A percentile compares a stretch with the other conserved stretches of the same genome.
Conservation (phyloP, 768 basidiomycete genomes). For the Lactarius trivialis region DNA sequence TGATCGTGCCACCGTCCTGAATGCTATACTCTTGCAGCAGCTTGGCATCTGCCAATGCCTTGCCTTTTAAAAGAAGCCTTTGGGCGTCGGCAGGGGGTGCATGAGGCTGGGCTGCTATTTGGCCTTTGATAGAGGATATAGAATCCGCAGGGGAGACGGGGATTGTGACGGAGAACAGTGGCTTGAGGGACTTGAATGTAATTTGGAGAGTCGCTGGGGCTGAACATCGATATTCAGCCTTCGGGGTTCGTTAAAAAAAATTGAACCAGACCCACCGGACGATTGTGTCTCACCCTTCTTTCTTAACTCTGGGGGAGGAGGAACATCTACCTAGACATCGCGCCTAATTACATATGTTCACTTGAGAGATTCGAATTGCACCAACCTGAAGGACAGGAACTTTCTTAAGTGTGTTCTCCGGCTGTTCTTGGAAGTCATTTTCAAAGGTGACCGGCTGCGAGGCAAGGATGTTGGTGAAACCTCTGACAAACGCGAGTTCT, state of each 20-base stretch:
- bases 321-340: conserved; percentile 46
- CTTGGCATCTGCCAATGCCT: conserved; percentile 83
- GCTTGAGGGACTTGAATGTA: conserved; percentile 90
- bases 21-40: conserved; percentile 87
- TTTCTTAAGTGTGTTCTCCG: conserved; percentile 56
- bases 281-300: conserved; percentile 28
- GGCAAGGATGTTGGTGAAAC: conserved; percentile 56
- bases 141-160: conserved; percentile 75
- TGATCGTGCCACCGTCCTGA: conserved; percentile 74
- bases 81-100: conserved; percentile 79
- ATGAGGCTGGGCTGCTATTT: conserved; percentile 55
- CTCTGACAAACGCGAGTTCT: conserved; percentile 58
- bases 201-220: conserved; percentile 47
- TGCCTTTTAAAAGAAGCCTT: conserved; percentile 88
- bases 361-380: not conserved
- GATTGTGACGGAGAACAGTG: conserved; percentile 67
- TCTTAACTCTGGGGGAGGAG: conserved; percentile 52
- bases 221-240: conserved; percentile 3
- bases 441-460: conserved; percentile 60
- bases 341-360: conserved; percentile 5
- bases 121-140: conserved; percentile 70
- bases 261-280: conserved; percentile 26
- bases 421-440: conserved; percentile 74
- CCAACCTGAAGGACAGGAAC: conserved; percentile 65
- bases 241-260: not conserved